A percentile compares a stretch with the other conserved stretches of the same genome.
phyloP scores from a whole-genome alignment of 2,329 filamentous ascomycete genomes.

The Leptographium lundbergii region DNA sequence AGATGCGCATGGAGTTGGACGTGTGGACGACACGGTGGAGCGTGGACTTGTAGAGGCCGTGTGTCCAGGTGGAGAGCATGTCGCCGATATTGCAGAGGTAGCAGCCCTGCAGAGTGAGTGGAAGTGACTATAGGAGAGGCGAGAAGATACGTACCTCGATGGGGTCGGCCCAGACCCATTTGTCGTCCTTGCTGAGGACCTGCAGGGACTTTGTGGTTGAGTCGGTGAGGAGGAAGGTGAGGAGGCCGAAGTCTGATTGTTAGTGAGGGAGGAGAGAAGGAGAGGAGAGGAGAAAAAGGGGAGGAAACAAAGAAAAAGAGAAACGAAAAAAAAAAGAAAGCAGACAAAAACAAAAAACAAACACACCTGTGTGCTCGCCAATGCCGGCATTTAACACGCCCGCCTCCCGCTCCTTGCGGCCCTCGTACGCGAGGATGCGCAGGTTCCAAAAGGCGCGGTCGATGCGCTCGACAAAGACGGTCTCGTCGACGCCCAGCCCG shows the following conservation, averaged over 20 bases:
- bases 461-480: constrained; percentile 3
- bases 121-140: background rate
- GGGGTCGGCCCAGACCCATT: constrained; percentile 29
- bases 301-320: background rate
- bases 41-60: constrained; percentile 34
- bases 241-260: constrained; percentile 1
- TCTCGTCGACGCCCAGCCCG: background rate
- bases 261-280: background rate
- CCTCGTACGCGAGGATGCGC: constrained; percentile 4
- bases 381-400: background rate
- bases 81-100: constrained; percentile 40
- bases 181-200: constrained; percentile 26
- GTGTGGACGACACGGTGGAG: constrained; percentile 36
- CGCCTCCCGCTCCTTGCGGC: background rate
- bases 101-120: constrained; percentile 20
- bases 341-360: background rate
- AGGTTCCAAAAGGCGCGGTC: constrained; percentile 6
- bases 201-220: constrained; percentile 17
- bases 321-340: background rate
- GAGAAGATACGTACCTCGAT: constrained; percentile 14
- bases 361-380: constrained; percentile 3
- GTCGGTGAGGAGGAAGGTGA: constrained; percentile 5
- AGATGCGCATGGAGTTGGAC: constrained; percentile 20
- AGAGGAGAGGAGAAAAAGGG: background rate
- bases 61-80: constrained; percentile 33